Evolutionary conservation across 176 grass and related monocot genomes (phyloP).

Genomic region (barley (Hordeum vulgare)): DNA sequence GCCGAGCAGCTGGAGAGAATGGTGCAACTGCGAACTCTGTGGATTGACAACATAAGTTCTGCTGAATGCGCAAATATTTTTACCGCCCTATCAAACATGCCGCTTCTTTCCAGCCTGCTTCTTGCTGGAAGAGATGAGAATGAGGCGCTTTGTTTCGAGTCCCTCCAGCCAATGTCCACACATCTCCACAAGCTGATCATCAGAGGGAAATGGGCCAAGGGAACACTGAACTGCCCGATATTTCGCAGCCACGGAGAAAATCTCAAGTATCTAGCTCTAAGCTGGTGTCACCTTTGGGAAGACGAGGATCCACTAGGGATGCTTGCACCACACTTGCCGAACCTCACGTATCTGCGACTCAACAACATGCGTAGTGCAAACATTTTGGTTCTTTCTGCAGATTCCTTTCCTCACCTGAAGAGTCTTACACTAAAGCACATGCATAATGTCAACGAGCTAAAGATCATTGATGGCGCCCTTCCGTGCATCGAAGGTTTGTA

Average conservation of each 20-base stretch:
- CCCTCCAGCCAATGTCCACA: background rate
- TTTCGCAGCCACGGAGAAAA: background rate
- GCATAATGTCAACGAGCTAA: background rate
- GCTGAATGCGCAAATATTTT: conserved; percentile 11
- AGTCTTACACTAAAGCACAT: background rate
- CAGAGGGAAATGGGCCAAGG: background rate
- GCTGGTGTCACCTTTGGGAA: background rate
- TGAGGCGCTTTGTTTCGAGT: conserved; percentile 4
- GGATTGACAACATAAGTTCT: conserved; percentile 23
- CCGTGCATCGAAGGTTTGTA: background rate
- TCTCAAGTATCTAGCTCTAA: conserved; percentile 31
- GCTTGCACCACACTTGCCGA: background rate
- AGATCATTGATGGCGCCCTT: background rate
- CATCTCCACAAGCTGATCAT: conserved; percentile 16
- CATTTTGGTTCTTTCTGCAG: background rate
- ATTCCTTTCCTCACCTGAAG: background rate
- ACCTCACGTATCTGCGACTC: background rate
- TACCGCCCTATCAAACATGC: background rate
- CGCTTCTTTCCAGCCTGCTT: conserved; percentile 30
- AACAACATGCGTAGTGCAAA: background rate
- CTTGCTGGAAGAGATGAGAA: conserved; percentile 10
- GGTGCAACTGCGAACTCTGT: background rate
- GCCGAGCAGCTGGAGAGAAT: background rate
- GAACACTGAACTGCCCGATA: conserved; percentile 4
- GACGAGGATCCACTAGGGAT: background rate